Evolutionary conservation across 1,284 basidiomycete genomes (phyloP), one percentile per base, ranked within the genome.

Genomic region (Fomitopsis schrenkii): DNA sequence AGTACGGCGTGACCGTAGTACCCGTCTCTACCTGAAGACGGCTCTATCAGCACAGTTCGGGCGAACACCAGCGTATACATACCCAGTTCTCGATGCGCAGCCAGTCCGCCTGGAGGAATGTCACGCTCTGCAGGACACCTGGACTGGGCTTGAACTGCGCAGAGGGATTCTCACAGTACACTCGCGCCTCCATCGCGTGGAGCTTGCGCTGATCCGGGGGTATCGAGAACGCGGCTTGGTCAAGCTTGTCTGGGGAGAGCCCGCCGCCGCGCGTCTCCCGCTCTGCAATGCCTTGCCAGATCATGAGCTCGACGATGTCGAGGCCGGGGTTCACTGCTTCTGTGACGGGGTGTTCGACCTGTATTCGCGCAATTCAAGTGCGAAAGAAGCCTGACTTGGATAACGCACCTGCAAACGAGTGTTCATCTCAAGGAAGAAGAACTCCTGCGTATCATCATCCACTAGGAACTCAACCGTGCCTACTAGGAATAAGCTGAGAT

Each of bases 381-480:
- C 19, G 41, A 0, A 30, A 28, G 30, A 42, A n/a, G 14, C n/a
- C 38, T 30, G 58, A 26, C 26, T 38, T 17, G 12, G 33, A 15
- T 42, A 26, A 57, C 73, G 58, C 64, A 81, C 83, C 74, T 89
- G 88, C 59, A 90, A 81, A 6, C 88, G 79, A 0, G 87, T 85
- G 64, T 92, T 91, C 82, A 91, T 86, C 71, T 92, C 90, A 19
- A 92, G 77, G 67, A 91, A 92, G 75, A 82, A 90, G 72, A 87
- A 90, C 8, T 77, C 70, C 0, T 77, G 79, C 0, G 78, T 80
- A 0, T 74, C 61, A 60, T 86, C 79, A 66, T 89, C 84, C 4
- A 89, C 84, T 2, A 91, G 74, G 66, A 88, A 89, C 68, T 91
- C 88, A 30, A 89, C 80, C 0, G 87, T 91, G 1, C 86, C 84